Evolutionary conservation across 495 filamentous ascomycete species (phyloP).

Genomic region (Daldinia loculata): DNA sequence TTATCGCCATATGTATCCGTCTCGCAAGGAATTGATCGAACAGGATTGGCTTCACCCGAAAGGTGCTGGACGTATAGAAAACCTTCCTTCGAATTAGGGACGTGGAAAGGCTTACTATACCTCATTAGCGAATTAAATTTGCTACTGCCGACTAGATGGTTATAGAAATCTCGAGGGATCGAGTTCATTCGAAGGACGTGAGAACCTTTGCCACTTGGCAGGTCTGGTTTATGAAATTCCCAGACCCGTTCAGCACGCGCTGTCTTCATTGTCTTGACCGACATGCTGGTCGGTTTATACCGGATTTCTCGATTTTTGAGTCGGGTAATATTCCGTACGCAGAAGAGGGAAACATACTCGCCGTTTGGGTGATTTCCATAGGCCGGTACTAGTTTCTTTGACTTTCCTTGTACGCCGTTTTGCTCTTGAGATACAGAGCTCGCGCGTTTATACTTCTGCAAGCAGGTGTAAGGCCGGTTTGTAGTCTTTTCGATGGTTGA

Average conservation of each 20-base stretch:
- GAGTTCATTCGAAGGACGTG: background rate
- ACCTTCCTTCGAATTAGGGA: slow-evolving; percentile 64
- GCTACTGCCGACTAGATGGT: background rate
- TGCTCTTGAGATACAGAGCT: slow-evolving; percentile 42
- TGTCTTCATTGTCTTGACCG: background rate
- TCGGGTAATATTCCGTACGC: background rate
- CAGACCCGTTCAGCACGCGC: background rate
- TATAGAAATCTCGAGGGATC: background rate
- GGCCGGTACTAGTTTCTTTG: slow-evolving; percentile 33
- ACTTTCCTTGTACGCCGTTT: slow-evolving; percentile 8
- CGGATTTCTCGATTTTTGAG: background rate
- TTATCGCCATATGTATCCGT: slow-evolving; percentile 83
- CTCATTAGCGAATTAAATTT: background rate
- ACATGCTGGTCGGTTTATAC: background rate
- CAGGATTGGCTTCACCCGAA: slow-evolving; percentile 72
- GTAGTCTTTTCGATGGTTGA: background rate
- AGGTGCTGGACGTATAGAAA: slow-evolving; percentile 71
- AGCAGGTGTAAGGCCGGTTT: background rate
- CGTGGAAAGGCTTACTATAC: background rate
- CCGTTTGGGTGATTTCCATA: slow-evolving; percentile 39
- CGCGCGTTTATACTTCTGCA: background rate
- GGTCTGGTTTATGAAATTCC: background rate
- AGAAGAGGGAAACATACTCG: slow-evolving; percentile 32
- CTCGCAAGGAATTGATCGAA: slow-evolving; percentile 76
- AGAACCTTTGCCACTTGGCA: background rate